Percentiles rank a stretch among this genome's conserved stretches.
These are phyloP conservation scores for Strobilomyces confusus DNA, from an alignment of 768 basidiomycete species.

Conservation along the genomic window DNA sequence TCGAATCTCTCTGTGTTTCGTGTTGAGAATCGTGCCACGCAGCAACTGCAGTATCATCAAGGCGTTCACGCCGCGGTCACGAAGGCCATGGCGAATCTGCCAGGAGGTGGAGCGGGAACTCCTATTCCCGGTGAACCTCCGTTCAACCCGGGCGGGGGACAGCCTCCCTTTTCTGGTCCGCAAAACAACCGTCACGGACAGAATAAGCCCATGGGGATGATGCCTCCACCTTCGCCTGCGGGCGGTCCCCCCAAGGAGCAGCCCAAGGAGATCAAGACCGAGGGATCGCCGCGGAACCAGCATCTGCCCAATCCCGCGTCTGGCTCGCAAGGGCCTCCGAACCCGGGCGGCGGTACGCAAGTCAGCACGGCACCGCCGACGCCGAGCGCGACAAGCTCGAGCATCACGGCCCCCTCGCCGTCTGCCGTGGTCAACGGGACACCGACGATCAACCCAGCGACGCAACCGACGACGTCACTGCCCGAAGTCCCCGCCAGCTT, in stretches of 20 bases:
- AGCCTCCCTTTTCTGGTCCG: conserved; percentile 32
- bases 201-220: conserved; percentile 41
- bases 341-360: conserved; percentile 16
- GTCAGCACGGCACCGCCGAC: conserved; percentile 37
- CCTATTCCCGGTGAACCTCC: conserved; percentile 43
- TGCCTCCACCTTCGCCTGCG: conserved; percentile 51
- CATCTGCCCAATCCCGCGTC: conserved; percentile 27
- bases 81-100: conserved; percentile 27
- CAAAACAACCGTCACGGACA: conserved; percentile 31
- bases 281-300: conserved; percentile 44
- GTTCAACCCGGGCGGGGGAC: conserved; percentile 35
- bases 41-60: conserved; percentile 36
- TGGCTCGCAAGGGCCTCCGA: conserved; percentile 22
- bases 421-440: conserved; percentile 32
- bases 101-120: conserved; percentile 39
- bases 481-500: conserved; percentile 26
- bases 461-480: conserved; percentile 21
- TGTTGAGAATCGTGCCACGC: conserved; percentile 13
- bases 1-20: neutral
- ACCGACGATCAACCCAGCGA: conserved; percentile 27
- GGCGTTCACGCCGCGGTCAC: conserved; percentile 36
- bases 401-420: conserved; percentile 38
- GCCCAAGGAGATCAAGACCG: conserved; percentile 32
- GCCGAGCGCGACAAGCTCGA: conserved; percentile 30
- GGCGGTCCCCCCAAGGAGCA: conserved; percentile 30